Evolutionary conservation across 768 basidiomycete genomes (phyloP).

Genomic region (Dioszegia aurantiaca): DNA sequence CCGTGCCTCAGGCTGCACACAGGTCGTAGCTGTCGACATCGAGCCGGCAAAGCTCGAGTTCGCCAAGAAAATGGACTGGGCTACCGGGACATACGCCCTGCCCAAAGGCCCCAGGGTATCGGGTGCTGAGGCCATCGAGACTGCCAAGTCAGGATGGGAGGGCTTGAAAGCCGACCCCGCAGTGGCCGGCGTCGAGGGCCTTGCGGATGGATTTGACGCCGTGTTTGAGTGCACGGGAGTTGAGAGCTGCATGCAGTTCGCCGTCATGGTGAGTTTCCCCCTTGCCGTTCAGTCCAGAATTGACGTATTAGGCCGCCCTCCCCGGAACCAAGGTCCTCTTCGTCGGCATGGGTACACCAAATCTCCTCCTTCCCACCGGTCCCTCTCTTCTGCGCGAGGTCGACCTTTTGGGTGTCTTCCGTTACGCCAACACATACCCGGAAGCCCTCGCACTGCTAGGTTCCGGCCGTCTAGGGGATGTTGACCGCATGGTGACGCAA

Average conservation of each 20-base stretch:
- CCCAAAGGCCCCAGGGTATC: conserved; percentile 54
- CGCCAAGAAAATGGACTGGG: conserved; percentile 71
- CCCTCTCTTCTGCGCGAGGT: conserved; percentile 82
- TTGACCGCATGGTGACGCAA: conserved; percentile 66
- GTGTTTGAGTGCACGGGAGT: conserved; percentile 96
- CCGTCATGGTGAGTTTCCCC: conserved; percentile 68
- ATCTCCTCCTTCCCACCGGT: conserved; percentile 78
- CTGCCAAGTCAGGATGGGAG: conserved; percentile 47
- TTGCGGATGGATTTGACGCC: conserved; percentile 76
- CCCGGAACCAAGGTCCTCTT: conserved; percentile 88
- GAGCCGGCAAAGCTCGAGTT: conserved; percentile 77
- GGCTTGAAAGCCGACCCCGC: conserved; percentile 57
- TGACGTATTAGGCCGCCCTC: conserved; percentile 64
- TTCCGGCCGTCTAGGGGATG: conserved; percentile 63
- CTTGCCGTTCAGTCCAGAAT: background rate
- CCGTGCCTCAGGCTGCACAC: conserved; percentile 63
- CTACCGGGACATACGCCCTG: conserved; percentile 67
- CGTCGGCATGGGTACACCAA: conserved; percentile 91
- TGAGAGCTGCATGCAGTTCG: conserved; percentile 85
- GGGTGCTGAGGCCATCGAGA: conserved; percentile 41
- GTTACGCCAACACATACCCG: conserved; percentile 70
- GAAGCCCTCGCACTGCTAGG: conserved; percentile 77
- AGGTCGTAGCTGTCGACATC: conserved; percentile 79
- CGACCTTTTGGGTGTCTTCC: conserved; percentile 84
- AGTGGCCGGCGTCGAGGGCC: conserved; percentile 57